These are phyloP conservation scores for Poronia punctata DNA, from an alignment of 495 filamentous ascomycete genomes.

Conservation along the genomic window DNA sequence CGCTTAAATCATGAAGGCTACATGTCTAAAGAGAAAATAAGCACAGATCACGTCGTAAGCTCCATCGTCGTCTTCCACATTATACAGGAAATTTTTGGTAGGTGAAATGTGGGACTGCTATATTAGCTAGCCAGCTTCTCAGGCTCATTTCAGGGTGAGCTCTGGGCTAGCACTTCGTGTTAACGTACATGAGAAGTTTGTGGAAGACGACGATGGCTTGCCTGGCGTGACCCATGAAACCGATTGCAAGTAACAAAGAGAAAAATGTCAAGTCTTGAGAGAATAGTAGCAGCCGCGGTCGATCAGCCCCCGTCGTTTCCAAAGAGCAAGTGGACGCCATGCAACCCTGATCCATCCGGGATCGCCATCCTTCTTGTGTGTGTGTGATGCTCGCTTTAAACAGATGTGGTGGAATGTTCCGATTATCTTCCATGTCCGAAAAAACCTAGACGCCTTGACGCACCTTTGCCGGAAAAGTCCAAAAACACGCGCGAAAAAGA, in stretches of 20 bases:
- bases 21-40: constrained; percentile 22
- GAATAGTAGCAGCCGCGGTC: constrained; percentile 25
- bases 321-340: constrained; percentile 32
- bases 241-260: constrained; percentile 29
- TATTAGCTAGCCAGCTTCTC: constrained; percentile 46
- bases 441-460: constrained; percentile 33
- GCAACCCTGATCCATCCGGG: constrained; percentile 33
- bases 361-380: constrained; percentile 33
- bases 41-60: constrained; percentile 38
- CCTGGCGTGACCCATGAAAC: constrained; percentile 43
- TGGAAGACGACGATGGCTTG: constrained; percentile 62
- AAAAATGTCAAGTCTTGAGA: constrained; percentile 25
- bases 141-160: constrained; percentile 32
- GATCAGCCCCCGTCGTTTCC: constrained; percentile 35
- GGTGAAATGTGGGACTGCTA: constrained; percentile 40
- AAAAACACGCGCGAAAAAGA: constrained; percentile 9
- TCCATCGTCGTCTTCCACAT: constrained; percentile 50
- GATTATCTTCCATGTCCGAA: constrained; percentile 29
- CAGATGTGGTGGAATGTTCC: constrained; percentile 27
- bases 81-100: constrained; percentile 33
- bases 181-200: constrained; percentile 76
- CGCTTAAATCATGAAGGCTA: constrained; percentile 21
- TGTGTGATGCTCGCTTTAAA: constrained; percentile 32
- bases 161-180: constrained; percentile 41
- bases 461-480: constrained; percentile 16